Conservation (phyloP, 2,329 filamentous ascomycete genomes). For the Trichoderma pleuroti region DNA sequence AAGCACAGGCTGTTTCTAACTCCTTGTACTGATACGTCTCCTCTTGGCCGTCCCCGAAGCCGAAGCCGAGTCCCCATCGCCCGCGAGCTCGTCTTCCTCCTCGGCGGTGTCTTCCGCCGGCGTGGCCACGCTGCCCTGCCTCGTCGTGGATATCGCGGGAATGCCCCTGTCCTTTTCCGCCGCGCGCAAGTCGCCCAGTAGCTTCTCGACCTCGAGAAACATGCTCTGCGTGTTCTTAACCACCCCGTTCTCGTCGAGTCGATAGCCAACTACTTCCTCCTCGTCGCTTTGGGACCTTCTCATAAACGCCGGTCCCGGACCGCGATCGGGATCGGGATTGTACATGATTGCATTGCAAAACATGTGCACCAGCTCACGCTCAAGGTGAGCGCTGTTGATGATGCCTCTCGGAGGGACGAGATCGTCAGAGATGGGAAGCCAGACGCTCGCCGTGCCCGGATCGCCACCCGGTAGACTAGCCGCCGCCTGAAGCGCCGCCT, state of each 20-base stretch:
- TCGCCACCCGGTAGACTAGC: conserved; percentile 59
- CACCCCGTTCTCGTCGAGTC: conserved; percentile 77
- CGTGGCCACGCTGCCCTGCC: conserved; percentile 38
- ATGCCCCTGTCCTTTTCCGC: conserved; percentile 58
- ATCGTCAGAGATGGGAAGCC: conserved; percentile 69
- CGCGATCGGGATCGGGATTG: conserved; percentile 76
- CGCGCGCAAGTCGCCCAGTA: conserved; percentile 70
- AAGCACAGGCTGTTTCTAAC: conserved; percentile 26
- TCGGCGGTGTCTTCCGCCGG: conserved; percentile 47
- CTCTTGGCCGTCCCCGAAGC: conserved; percentile 35
- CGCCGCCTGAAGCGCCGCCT: conserved; percentile 59
- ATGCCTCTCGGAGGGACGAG: conserved; percentile 83
- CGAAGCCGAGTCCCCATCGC: conserved; percentile 37
- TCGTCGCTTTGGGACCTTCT: conserved; percentile 42
- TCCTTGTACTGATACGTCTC: conserved; percentile 35
- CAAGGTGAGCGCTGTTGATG: conserved; percentile 87
- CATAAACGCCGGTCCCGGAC: conserved; percentile 62
- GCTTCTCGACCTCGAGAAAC: conserved; percentile 81
- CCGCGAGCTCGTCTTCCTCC: conserved; percentile 47
- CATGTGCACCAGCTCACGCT: conserved; percentile 93
- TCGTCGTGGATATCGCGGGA: conserved; percentile 33
- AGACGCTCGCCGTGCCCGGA: conserved; percentile 53
- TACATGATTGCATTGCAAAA: conserved; percentile 99
- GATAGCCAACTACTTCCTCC: conserved; percentile 54
- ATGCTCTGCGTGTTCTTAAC: conserved; percentile 86